These are phyloP conservation scores for Coprinellus micaceus DNA, from an alignment of 768 basidiomycete genomes.

Conservation along the genomic window DNA sequence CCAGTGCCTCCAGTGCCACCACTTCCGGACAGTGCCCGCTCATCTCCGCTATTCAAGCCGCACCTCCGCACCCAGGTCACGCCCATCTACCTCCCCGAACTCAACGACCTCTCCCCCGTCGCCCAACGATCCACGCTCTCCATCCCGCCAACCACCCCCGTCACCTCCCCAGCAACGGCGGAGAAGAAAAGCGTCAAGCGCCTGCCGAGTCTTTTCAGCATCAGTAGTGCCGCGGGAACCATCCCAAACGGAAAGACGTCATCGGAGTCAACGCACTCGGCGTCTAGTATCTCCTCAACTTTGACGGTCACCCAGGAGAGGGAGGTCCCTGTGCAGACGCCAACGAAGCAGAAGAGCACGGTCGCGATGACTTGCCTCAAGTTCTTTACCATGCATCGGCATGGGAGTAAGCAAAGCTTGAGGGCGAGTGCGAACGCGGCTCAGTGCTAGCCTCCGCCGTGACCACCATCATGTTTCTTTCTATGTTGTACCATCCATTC, in stretches of 20 bases:
- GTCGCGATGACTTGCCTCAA: constrained; percentile 11
- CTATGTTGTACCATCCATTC: not conserved
- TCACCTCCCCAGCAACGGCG: not conserved
- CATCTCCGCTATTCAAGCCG: not conserved
- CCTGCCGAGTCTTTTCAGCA: constrained; percentile 5
- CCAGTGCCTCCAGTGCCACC: constrained; percentile 7
- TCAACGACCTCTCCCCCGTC: constrained; percentile 8
- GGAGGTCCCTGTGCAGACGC: too few relatives aligned
- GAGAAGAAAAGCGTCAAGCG: constrained; percentile 4
- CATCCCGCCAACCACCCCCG: too few relatives aligned
- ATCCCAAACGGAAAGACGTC: not conserved
- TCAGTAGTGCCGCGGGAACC: not conserved
- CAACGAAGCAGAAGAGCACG: not conserved
- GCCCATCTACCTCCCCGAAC: constrained; percentile 8
- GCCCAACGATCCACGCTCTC: not conserved
- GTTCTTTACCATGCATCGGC: constrained; percentile 9
- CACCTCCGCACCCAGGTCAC: not conserved
- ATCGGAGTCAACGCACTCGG: too few relatives aligned
- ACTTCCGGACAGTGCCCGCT: constrained; percentile 4
- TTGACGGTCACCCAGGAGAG: constrained; percentile 1
- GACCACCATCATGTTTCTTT: not conserved
- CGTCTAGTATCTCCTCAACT: not conserved
- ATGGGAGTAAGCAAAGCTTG: not conserved
- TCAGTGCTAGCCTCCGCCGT: too few relatives aligned
- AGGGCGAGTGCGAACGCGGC: too few relatives aligned